A percentile compares a stretch with the other conserved stretches of the same genome.
Evolutionary conservation across 805 yeast species (phyloP).

Genomic region (Nakazawaea molendinolei): DNA sequence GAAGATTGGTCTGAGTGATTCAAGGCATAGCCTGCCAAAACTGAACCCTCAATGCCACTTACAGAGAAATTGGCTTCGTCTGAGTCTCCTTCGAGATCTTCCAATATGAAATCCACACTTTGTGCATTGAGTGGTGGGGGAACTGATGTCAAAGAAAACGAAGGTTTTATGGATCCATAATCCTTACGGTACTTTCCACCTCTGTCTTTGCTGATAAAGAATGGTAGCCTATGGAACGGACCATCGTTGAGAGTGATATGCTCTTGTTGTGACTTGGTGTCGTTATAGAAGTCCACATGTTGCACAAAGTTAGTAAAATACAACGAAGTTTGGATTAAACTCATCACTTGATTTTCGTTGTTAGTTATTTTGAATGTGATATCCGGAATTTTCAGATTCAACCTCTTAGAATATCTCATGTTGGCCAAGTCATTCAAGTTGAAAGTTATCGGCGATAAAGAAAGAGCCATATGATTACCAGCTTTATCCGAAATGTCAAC

Average conservation of each 20-base stretch:
- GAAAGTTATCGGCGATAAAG: conserved; percentile 25
- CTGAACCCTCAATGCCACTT: neutral
- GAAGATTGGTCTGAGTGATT: neutral
- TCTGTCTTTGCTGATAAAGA: conserved; percentile 50
- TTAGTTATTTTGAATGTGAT: conserved; percentile 29
- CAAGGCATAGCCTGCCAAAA: too few relatives aligned
- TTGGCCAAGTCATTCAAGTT: conserved; percentile 67
- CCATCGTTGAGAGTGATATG: conserved; percentile 72
- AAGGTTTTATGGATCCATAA: conserved; percentile 48
- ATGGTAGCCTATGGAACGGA: conserved; percentile 75
- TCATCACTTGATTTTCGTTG: conserved; percentile 12
- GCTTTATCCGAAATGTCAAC: conserved; percentile 33
- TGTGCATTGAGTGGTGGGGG: conserved; percentile 51
- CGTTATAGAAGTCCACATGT: conserved; percentile 38
- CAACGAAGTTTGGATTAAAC: conserved; percentile 46
- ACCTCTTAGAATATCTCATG: conserved; percentile 48
- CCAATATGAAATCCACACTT: conserved; percentile 33
- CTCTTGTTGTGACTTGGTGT: conserved; percentile 48
- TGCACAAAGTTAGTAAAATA: conserved; percentile 53
- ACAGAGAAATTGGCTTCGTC: neutral
- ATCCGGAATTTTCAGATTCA: conserved; percentile 43
- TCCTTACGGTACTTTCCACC: conserved; percentile 40
- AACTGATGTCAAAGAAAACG: conserved; percentile 57
- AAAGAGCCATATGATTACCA: conserved; percentile 19
- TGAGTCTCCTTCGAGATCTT: conserved; percentile 3